Percentiles rank a stretch among this genome's conserved stretches.
Conservation (phyloP, 768 basidiomycete species). For the Suillus sp. region DNA sequence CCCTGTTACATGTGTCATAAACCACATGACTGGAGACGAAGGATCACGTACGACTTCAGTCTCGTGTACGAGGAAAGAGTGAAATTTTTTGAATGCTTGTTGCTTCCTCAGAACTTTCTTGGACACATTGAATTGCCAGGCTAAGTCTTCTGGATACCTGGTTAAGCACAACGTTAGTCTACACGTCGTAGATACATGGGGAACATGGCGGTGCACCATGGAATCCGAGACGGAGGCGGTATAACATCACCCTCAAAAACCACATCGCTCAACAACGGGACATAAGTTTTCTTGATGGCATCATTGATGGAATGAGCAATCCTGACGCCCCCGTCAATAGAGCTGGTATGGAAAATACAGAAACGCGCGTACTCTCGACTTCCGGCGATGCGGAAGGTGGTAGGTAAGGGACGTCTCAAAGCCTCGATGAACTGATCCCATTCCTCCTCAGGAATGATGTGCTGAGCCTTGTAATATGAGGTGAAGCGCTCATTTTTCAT, state of each 20-base stretch:
- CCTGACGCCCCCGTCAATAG: conserved; percentile 37
- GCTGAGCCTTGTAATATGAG: conserved; percentile 74
- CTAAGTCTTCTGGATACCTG: conserved; percentile 94
- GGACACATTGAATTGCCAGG: conserved; percentile 94
- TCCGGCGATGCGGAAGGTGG: conserved; percentile 91
- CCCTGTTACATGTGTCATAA: conserved; percentile 53
- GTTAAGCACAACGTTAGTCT: not conserved
- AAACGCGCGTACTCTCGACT: conserved; percentile 68
- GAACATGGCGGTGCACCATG: conserved; percentile 64
- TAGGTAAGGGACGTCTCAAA: conserved; percentile 77
- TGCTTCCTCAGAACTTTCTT: conserved; percentile 87
- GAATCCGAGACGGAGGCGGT: conserved; percentile 78
- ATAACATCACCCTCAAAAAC: conserved; percentile 75
- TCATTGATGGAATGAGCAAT: conserved; percentile 75
- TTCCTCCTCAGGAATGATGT: conserved; percentile 73
- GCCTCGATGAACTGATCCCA: conserved; percentile 74
- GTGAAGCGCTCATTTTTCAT: conserved; percentile 74
- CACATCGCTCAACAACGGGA: conserved; percentile 72
- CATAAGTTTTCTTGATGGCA: conserved; percentile 74
- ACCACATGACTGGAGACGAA: not conserved
- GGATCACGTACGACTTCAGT: conserved; percentile 84
- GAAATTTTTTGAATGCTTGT: conserved; percentile 91
- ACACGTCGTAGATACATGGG: not conserved
- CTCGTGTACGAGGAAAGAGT: conserved; percentile 95
- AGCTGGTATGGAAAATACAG: not conserved